phyloP scores from a whole-genome alignment of 1,139 yeast species.

The Yamadazyma friedrichii region DNA sequence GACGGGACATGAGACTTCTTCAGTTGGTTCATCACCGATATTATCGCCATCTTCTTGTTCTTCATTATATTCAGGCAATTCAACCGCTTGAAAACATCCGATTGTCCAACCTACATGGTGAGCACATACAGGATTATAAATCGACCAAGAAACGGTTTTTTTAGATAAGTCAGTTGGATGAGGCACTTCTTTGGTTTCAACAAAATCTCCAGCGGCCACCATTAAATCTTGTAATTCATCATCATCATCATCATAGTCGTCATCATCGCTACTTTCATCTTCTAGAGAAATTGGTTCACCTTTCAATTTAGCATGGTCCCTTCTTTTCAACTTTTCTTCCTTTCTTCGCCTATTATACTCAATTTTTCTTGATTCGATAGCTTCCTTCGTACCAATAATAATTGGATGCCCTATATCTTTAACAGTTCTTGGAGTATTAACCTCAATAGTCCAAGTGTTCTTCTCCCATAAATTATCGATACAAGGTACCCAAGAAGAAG shows the following conservation, averaged over 20 bases:
- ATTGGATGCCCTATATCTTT: constrained; percentile 62
- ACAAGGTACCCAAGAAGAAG: constrained; percentile 97
- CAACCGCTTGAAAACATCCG: constrained; percentile 75
- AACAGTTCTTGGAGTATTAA: constrained; percentile 77
- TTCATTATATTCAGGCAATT: constrained; percentile 43
- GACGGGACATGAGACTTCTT: constrained; percentile 47
- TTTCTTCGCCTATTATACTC: constrained; percentile 17
- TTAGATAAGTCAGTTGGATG: constrained; percentile 62
- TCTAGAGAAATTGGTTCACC: constrained; percentile 16
- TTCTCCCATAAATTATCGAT: constrained; percentile 86
- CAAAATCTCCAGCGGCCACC: constrained; percentile 77
- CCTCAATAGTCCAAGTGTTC: constrained; percentile 88
- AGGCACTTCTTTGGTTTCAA: constrained; percentile 46
- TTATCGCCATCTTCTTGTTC: constrained; percentile 42
- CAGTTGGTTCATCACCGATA: constrained; percentile 21
- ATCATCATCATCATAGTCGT: constrained; percentile 46
- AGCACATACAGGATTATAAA: constrained; percentile 85
- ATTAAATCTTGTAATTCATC: constrained; percentile 54
- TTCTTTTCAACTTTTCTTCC: constrained; percentile 11
- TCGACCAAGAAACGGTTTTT: constrained; percentile 75
- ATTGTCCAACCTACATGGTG: constrained; percentile 97
- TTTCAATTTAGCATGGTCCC: constrained; percentile 5
- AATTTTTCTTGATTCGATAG: constrained; percentile 16
- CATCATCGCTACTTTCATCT: constrained; percentile 20
- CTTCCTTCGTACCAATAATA: constrained; percentile 36